Percentiles rank a stretch among this genome's conserved stretches.
These are phyloP conservation scores for Cinnamomum micranthum DNA, from an alignment of 164 flowering plant genomes.

Conservation along the genomic window DNA sequence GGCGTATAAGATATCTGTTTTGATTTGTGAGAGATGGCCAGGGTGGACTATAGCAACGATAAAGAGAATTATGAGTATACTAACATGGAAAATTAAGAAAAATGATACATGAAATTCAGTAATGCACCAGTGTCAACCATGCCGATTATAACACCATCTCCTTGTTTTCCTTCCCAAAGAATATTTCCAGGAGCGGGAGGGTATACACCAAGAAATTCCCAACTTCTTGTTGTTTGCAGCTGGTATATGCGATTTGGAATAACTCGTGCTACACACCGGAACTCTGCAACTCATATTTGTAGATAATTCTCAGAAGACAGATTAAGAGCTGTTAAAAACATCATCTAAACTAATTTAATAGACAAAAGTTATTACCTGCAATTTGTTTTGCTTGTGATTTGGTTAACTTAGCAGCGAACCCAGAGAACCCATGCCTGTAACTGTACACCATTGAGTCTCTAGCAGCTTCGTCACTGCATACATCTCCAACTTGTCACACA, in stretches of 20 bases:
- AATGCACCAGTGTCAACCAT: slow-evolving; percentile 45
- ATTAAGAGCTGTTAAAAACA: not conserved
- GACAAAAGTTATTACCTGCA: slow-evolving; percentile 30
- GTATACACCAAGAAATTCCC: slow-evolving; percentile 70
- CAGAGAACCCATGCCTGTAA: slow-evolving; percentile 56
- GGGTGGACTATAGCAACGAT: too few species aligned
- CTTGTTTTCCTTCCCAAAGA: slow-evolving; percentile 27
- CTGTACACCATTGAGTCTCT: slow-evolving; percentile 33
- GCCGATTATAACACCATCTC: slow-evolving; percentile 42
- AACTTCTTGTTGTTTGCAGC: slow-evolving; percentile 75
- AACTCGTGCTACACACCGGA: slow-evolving; percentile 39
- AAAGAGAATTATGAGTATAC: too few species aligned
- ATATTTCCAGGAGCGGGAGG: slow-evolving; percentile 18
- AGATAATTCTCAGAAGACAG: not conserved
- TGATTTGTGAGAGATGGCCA: not conserved
- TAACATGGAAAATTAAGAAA: not conserved
- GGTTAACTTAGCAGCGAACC: slow-evolving; percentile 45
- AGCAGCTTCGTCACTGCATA: slow-evolving; percentile 39
- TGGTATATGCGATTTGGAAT: slow-evolving; percentile 47
- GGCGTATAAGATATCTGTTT: too few species aligned
- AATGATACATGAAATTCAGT: not conserved
- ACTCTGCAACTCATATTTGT: not conserved
- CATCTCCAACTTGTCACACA: not conserved
- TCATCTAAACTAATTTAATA: not conserved
- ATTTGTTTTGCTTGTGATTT: slow-evolving; percentile 36